Percentiles rank a stretch among this genome's conserved stretches.
Conservation (phyloP, 2,329 filamentous ascomycete species). For the Cordyceps javanica region DNA sequence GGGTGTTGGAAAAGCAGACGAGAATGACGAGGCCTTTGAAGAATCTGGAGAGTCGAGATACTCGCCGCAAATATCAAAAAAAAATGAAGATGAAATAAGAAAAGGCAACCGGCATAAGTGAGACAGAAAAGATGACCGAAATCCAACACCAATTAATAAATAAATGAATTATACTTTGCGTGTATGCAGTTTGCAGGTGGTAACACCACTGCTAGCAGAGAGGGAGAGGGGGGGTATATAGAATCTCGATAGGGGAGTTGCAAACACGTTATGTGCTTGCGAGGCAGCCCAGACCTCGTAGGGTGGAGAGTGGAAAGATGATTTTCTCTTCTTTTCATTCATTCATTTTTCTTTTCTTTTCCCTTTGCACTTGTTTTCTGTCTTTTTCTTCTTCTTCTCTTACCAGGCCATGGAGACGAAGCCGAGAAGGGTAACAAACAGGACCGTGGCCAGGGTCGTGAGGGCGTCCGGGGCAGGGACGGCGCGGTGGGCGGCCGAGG, state of each 20-base stretch:
- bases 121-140: background rate
- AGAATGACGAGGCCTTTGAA: no score
- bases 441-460: background rate
- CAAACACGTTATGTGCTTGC: background rate
- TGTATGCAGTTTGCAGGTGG: background rate
- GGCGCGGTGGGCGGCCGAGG: background rate
- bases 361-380: no score
- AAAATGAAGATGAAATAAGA: background rate
- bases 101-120: no score
- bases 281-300: background rate
- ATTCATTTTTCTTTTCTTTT: no score
- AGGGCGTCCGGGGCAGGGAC: background rate
- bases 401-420: background rate
- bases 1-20: background rate
- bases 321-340: no score
- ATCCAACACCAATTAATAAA: background rate
- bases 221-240: background rate
- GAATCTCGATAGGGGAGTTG: background rate
- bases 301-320: background rate
- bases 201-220: no score
- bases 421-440: constrained; percentile 3
- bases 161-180: background rate
- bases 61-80: background rate
- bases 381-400: background rate
- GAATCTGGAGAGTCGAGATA: background rate